phyloP scores from a whole-genome alignment of 768 basidiomycete genomes.

The Amanita pseudoporphyria region DNA sequence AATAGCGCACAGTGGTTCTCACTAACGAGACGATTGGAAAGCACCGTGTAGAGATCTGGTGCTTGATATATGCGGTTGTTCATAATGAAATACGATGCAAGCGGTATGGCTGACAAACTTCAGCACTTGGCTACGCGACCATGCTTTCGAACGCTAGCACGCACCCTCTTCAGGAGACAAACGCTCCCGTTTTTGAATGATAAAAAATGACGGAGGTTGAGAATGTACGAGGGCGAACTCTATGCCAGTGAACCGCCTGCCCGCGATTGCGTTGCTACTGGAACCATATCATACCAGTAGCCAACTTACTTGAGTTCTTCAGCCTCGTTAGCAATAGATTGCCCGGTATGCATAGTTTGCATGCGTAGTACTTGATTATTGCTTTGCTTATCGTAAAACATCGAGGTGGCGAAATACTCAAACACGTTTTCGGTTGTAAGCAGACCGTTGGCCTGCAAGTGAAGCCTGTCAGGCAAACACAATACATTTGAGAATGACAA shows the following conservation, averaged over 20 bases:
- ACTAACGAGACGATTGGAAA: conserved; percentile 75
- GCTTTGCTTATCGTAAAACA: conserved; percentile 93
- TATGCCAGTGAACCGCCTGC: conserved; percentile 75
- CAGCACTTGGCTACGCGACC: conserved; percentile 6
- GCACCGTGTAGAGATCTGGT: conserved; percentile 73
- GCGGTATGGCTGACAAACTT: conserved; percentile 46
- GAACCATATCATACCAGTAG: background rate
- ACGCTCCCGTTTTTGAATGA: conserved; percentile 85
- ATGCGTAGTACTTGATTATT: conserved; percentile 89
- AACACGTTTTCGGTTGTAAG: conserved; percentile 72
- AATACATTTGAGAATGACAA: background rate
- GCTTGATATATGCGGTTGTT: conserved; percentile 86
- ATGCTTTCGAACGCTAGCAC: conserved; percentile 13
- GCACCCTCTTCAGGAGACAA: conserved; percentile 76
- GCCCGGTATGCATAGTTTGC: conserved; percentile 86
- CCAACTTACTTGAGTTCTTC: conserved; percentile 71
- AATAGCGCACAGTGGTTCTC: conserved; percentile 4
- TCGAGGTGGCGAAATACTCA: conserved; percentile 83
- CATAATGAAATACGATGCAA: conserved; percentile 82
- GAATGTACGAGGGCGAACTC: conserved; percentile 83
- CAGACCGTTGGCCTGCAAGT: conserved; percentile 59
- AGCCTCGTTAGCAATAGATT: conserved; percentile 67
- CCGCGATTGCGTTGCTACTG: background rate
- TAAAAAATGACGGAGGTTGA: conserved; percentile 71
- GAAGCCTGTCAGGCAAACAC: conserved; percentile 4